These are phyloP conservation scores for Pythium pectinolyticum DNA, from an alignment of 352 stramenopile genomes.

Conservation along the genomic window DNA sequence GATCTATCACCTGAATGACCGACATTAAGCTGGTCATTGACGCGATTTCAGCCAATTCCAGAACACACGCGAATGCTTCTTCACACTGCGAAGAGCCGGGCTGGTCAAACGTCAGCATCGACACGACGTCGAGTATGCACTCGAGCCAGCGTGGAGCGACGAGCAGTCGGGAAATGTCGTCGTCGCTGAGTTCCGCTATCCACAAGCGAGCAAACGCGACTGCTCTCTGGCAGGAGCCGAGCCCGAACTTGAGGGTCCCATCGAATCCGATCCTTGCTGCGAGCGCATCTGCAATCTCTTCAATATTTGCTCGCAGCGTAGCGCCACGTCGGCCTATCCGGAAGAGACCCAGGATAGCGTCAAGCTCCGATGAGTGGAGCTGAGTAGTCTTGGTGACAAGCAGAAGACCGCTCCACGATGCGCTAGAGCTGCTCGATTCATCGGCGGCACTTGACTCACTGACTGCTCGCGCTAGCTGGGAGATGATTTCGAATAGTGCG, in stretches of 20 bases:
- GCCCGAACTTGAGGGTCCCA: not conserved
- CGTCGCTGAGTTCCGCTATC: not conserved
- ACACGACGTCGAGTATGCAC: slow-evolving; percentile 4
- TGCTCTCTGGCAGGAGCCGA: not conserved
- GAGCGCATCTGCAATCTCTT: not conserved
- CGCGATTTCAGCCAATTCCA: not conserved
- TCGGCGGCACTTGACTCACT: not conserved
- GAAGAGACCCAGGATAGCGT: not conserved
- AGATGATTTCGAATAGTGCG: not conserved
- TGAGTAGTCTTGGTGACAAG: not conserved
- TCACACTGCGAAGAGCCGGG: not conserved
- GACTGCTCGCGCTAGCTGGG: not conserved
- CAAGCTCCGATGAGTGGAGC: not conserved
- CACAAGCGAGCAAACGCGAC: not conserved
- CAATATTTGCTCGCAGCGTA: not conserved
- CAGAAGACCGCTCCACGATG: not conserved
- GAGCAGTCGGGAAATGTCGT: not conserved
- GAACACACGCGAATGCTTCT: not conserved
- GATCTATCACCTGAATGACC: not conserved
- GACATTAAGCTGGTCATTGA: not conserved
- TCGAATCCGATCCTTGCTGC: slow-evolving; percentile 1
- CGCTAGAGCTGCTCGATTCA: not conserved
- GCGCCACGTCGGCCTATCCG: not conserved
- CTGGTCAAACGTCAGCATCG: not conserved
- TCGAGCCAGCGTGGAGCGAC: not conserved